Evolutionary conservation across 176 grass and related monocot species (phyloP), one percentile per base, ranked within the genome.

Genomic region (Carex parvula): DNA sequence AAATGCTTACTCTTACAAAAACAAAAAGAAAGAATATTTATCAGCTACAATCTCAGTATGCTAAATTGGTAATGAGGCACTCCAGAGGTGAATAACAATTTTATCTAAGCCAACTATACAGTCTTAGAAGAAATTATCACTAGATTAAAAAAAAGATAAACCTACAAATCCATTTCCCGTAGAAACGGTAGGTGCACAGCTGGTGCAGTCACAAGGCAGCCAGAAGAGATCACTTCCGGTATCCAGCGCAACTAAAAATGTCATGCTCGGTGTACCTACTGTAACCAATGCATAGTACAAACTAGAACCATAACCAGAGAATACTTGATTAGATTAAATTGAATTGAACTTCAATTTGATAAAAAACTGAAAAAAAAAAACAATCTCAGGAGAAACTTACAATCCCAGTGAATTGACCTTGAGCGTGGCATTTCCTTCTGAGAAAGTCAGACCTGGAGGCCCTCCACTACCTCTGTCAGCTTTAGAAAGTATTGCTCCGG

Each of bases 241-340:
- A 64, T 97, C 92, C n/a, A 94, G 82, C 15, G 92, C 94, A 74
- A 97, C 94, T 86, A 97, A 84, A 91, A 98, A 98, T 44, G 89
- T 90, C 81, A 84, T 63, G 11, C 86, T 87, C 44, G 95, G 95
- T 16, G 95, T 98, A 74, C 95, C 95, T 21, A 98, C 55, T 37
- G 91, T 86, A 84, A 98, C 87, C 35, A 91, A 78, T 22, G 92
- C 90, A 29, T 98, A 98, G 53, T 98, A 87, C 86, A 98, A 78
- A 64, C 94, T 97, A 52, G 37, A 75, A 24, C 44, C 56, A 30
- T 48, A 53, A 29, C 7, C 76, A 9, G 61, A 56, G 69, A 62
- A 10, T 14, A 1, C 7, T 7, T 33, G 2, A 17, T 58, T 48
- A 60, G 11, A 21, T 5, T 8, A 67, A 48, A 81, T 48, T 9